Percentiles rank a stretch among this genome's conserved stretches.
Evolutionary conservation across 352 stramenopile genomes (phyloP).

Genomic region (Phytophthora pisi): DNA sequence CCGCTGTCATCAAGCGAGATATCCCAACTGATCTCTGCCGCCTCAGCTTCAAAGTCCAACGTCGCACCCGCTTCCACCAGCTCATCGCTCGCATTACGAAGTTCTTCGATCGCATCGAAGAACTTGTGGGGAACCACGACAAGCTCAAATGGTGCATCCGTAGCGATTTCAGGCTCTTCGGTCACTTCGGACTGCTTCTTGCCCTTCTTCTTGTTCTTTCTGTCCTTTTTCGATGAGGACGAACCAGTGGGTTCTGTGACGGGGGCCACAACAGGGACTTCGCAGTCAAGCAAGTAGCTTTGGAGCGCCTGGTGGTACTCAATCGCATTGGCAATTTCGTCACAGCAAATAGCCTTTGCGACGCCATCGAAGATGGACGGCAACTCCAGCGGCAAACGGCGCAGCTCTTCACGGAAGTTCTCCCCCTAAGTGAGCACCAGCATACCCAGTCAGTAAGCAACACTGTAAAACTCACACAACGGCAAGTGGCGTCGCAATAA

Average conservation of each 20-base stretch:
- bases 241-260: conserved; percentile 6
- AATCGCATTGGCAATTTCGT: conserved; percentile 47
- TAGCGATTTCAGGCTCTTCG: conserved; percentile 17
- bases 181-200: conserved; percentile 24
- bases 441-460: conserved; percentile 7
- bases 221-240: conserved; percentile 50
- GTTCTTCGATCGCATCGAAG: conserved; percentile 63
- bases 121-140: conserved; percentile 49
- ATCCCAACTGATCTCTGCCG: conserved; percentile 76
- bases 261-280: conserved; percentile 38
- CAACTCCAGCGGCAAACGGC: conserved; percentile 58
- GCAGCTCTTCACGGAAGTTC: conserved; percentile 71
- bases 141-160: conserved; percentile 45
- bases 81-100: conserved; percentile 49
- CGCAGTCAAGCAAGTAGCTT: conserved; percentile 63
- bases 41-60: conserved; percentile 61
- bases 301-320: conserved; percentile 76
- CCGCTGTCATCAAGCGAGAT: conserved; percentile 59
- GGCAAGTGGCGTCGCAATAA: neutral
- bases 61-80: conserved; percentile 20
- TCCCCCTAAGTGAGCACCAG: conserved; percentile 33
- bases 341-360: conserved; percentile 46
- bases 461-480: neutral
- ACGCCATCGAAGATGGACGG: conserved; percentile 59
- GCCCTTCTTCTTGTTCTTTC: conserved; percentile 44